Percentiles rank a stretch among this genome's conserved stretches.
Evolutionary conservation across 164 flowering plant genomes (phyloP).

Genomic region (Dillenia suffruticosa): DNA sequence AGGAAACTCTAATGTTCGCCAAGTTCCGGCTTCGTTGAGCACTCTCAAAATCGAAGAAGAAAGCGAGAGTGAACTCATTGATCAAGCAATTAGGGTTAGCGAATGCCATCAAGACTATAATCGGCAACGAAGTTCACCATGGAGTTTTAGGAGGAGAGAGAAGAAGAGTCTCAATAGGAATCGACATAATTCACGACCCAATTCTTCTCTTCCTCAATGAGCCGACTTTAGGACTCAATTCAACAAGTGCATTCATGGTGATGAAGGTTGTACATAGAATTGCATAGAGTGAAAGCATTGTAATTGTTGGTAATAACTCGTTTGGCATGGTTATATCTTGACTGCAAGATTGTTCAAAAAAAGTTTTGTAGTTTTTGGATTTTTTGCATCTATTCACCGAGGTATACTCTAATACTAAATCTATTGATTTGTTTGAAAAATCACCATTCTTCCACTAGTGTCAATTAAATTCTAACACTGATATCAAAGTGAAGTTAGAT

Average conservation of each 20-base stretch:
- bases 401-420: no score
- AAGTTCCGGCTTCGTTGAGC: constrained; percentile 54
- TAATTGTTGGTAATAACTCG: no score
- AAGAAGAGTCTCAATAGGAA: neutral
- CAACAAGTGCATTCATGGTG: neutral
- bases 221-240: neutral
- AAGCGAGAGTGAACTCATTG: neutral
- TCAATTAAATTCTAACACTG: no score
- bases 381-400: no score
- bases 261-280: neutral
- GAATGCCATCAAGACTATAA: neutral
- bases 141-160: neutral
- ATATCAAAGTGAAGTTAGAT: no score
- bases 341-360: no score
- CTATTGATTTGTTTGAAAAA: no score
- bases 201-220: neutral
- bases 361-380: no score
- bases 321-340: no score
- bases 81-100: neutral
- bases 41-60: constrained; percentile 50
- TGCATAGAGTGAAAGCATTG: neutral
- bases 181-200: neutral
- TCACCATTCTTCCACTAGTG: no score
- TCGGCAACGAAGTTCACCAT: neutral
- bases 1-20: constrained; percentile 60